Evolutionary conservation across 2,329 filamentous ascomycete species (phyloP).

Genomic region (Alternaria consortialis): DNA sequence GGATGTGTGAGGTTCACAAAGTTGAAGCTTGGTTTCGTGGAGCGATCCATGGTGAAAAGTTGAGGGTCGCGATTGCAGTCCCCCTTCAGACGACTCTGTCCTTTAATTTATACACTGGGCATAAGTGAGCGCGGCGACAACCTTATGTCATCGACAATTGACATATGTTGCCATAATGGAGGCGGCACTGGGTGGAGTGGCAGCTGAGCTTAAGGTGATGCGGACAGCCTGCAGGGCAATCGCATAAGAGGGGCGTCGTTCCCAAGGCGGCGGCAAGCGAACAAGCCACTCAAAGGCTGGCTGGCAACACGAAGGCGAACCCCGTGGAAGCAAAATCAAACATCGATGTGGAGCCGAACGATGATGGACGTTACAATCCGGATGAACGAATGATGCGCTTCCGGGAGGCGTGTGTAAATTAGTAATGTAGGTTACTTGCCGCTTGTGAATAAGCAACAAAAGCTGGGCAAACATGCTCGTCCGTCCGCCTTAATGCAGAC

Average conservation of each 20-base stretch:
- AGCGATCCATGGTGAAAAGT: slow-evolving; percentile 30
- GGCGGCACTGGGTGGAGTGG: slow-evolving; percentile 9
- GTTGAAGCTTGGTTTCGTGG: slow-evolving; percentile 37
- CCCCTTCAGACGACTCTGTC: neutral
- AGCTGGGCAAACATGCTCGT: neutral
- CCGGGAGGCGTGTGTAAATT: slow-evolving; percentile 16
- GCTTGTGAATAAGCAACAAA: slow-evolving; percentile 21
- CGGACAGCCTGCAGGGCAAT: slow-evolving; percentile 13
- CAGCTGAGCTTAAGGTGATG: slow-evolving; percentile 11
- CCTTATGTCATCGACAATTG: slow-evolving; percentile 18
- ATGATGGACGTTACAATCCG: slow-evolving; percentile 12
- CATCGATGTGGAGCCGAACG: slow-evolving; percentile 1
- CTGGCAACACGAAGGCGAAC: slow-evolving; percentile 12
- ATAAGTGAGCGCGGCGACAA: neutral
- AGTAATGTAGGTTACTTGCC: slow-evolving; percentile 16
- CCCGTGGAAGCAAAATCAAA: slow-evolving; percentile 1
- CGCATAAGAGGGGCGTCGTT: slow-evolving; percentile 6
- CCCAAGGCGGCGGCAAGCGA: slow-evolving; percentile 16
- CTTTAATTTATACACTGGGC: slow-evolving; percentile 8
- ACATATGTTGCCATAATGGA: slow-evolving; percentile 5
- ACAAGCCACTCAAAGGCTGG: slow-evolving; percentile 1
- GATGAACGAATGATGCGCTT: slow-evolving; percentile 12
- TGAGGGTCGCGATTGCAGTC: neutral
- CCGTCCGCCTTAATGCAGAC: neutral
- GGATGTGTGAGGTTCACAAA: slow-evolving; percentile 46